Percentiles rank a stretch among this genome's conserved stretches.
phyloP scores from a whole-genome alignment of 2,329 filamentous ascomycete species.

The Botryotinia calthae region DNA sequence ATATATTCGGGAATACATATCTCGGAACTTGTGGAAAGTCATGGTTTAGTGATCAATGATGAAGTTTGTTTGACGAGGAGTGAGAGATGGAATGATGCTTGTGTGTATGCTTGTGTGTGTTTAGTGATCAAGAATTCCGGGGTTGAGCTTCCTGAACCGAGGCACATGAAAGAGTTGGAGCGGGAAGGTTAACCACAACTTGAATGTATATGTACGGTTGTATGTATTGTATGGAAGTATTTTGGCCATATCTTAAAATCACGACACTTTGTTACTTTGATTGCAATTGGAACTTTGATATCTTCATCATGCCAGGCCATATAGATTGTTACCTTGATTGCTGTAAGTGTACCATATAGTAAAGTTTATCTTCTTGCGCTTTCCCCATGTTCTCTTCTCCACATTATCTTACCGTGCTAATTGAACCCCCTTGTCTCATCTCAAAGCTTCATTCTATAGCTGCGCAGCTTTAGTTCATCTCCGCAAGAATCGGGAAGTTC shows the following conservation, averaged over 20 bases:
- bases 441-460: constrained; percentile 62
- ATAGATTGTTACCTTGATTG: constrained; percentile 68
- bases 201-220: neutral
- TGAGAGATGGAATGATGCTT: neutral
- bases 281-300: neutral
- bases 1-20: neutral
- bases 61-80: neutral
- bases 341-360: constrained; percentile 54
- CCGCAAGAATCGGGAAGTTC: constrained; percentile 50
- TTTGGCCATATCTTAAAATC: neutral
- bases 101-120: neutral
- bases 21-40: neutral
- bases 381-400: constrained; percentile 1
- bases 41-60: constrained; percentile 16
- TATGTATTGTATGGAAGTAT: neutral
- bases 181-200: neutral
- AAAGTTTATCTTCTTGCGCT: neutral
- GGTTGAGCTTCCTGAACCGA: constrained; percentile 7
- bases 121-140: constrained; percentile 18
- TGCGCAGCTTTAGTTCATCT: constrained; percentile 58
- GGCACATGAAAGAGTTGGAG: neutral
- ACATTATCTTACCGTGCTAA: neutral
- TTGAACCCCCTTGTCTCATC: neutral
- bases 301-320: constrained; percentile 52
- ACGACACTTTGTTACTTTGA: neutral